Conservation (phyloP, 2,329 filamentous ascomycete genomes). For the Verticillium nonalfalfae region DNA sequence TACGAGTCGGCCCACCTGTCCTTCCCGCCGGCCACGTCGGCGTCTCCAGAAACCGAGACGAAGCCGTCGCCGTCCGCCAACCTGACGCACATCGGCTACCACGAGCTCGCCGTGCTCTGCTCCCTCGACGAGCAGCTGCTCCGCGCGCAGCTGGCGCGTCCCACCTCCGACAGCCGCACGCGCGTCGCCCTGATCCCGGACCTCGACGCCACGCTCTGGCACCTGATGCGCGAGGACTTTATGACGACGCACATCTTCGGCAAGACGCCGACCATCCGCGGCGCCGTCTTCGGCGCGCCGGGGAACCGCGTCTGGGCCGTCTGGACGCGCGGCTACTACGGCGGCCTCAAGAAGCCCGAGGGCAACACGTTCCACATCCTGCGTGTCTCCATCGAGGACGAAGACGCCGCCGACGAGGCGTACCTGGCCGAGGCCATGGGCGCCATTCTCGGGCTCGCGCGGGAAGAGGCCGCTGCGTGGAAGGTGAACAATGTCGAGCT, state of each 20-base stretch:
- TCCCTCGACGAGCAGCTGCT: slow-evolving; percentile 58
- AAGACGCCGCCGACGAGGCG: slow-evolving; percentile 24
- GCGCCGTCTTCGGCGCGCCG: slow-evolving; percentile 54
- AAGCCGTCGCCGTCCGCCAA: slow-evolving; percentile 15
- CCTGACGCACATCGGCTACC: slow-evolving; percentile 44
- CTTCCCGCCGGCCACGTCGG: slow-evolving; percentile 37
- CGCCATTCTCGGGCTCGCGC: slow-evolving; percentile 60
- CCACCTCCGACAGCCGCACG: slow-evolving; percentile 32
- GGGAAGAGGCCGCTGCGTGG: slow-evolving; percentile 66
- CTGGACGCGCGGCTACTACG: slow-evolving; percentile 64
- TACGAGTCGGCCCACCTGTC: slow-evolving; percentile 68
- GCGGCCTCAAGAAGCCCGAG: slow-evolving; percentile 41
- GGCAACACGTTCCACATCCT: slow-evolving; percentile 66
- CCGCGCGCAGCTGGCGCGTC: slow-evolving; percentile 38
- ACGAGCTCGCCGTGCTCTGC: slow-evolving; percentile 57
- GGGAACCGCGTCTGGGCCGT: slow-evolving; percentile 64
- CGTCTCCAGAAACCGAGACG: slow-evolving; percentile 16
- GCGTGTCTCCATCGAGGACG: slow-evolving; percentile 60
- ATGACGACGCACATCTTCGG: slow-evolving; percentile 59
- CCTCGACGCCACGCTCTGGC: slow-evolving; percentile 64
- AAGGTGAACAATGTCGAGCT: slow-evolving; percentile 63
- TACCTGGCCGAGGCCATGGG: slow-evolving; percentile 48
- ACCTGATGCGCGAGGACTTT: slow-evolving; percentile 76
- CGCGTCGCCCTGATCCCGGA: slow-evolving; percentile 64
- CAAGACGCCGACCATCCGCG: slow-evolving; percentile 53